A percentile compares a stretch with the other conserved stretches of the same genome.
phyloP scores from a whole-genome alignment of 305 asterid genomes.

The Ruellia speciosa region DNA sequence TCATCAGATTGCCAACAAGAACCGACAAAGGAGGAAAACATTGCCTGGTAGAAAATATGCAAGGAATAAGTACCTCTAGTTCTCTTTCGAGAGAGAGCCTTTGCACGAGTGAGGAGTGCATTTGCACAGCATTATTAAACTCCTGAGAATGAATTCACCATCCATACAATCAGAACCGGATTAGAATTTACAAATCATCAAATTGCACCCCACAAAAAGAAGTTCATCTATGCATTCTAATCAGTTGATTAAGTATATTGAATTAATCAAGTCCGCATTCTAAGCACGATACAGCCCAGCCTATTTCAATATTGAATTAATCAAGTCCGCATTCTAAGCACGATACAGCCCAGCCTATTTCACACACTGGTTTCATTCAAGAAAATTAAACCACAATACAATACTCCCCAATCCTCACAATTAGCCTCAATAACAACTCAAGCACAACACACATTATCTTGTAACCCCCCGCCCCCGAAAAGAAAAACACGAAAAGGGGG shows the following conservation, averaged over 20 bases:
- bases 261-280: too few species aligned
- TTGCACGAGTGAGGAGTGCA: slow-evolving; percentile 78
- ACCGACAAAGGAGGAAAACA: background rate
- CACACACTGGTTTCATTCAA: too few species aligned
- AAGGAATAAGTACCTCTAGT: slow-evolving; percentile 47
- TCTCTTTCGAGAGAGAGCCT: slow-evolving; percentile 72
- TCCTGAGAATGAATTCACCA: slow-evolving; percentile 35
- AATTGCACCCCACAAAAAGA: background rate
- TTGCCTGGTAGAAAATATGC: background rate
- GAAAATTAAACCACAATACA: too few species aligned
- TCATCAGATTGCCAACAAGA: background rate
- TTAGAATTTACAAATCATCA: background rate
- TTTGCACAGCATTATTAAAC: slow-evolving; percentile 40
- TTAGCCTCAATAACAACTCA: background rate
- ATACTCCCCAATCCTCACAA: background rate
- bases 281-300: too few species aligned
- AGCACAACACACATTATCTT: background rate
- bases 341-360: too few species aligned
- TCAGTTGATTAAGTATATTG: too few species aligned
- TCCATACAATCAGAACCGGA: background rate
- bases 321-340: too few species aligned
- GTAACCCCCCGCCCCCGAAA: too few species aligned
- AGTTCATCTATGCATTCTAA: background rate
- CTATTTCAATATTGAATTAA: too few species aligned
- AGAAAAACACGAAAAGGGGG: background rate